Evolutionary conservation across 1,139 yeast species (phyloP).

Genomic region (Suhomyces panamericanus): DNA sequence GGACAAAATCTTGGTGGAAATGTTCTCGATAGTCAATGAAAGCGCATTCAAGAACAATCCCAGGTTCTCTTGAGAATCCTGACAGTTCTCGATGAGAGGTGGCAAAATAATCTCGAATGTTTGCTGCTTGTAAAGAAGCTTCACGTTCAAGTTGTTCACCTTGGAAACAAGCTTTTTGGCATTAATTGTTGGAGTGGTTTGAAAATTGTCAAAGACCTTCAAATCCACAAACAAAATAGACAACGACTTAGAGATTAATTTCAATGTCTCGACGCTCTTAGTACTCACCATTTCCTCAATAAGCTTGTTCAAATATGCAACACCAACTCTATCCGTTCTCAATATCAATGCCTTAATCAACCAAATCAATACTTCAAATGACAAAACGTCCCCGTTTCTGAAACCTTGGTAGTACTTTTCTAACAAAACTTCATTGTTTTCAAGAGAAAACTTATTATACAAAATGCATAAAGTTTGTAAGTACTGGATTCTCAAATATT

Average conservation of each 20-base stretch:
- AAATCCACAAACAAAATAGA: slow-evolving; percentile 69
- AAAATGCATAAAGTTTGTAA: slow-evolving; percentile 58
- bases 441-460: slow-evolving; percentile 45
- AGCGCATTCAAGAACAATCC: slow-evolving; percentile 61
- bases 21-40: slow-evolving; percentile 64
- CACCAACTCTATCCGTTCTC: slow-evolving; percentile 53
- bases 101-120: slow-evolving; percentile 62
- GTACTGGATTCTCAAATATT: slow-evolving; percentile 52
- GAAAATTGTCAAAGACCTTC: slow-evolving; percentile 50
- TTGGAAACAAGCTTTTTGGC: slow-evolving; percentile 39
- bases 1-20: slow-evolving; percentile 59
- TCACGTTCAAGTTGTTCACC: slow-evolving; percentile 57
- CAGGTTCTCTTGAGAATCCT: slow-evolving; percentile 18
- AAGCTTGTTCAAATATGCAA: slow-evolving; percentile 36
- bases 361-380: slow-evolving; percentile 66
- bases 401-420: slow-evolving; percentile 5
- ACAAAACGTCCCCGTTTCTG: not conserved
- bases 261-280: slow-evolving; percentile 7
- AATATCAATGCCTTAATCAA: slow-evolving; percentile 66
- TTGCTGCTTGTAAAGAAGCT: slow-evolving; percentile 75
- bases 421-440: not conserved
- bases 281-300: slow-evolving; percentile 15
- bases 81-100: slow-evolving; percentile 42
- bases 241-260: slow-evolving; percentile 50
- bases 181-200: slow-evolving; percentile 22